These are phyloP conservation scores for Mortierella sp. DNA, from an alignment of 371 early-diverging fungal genomes.

Conservation along the genomic window DNA sequence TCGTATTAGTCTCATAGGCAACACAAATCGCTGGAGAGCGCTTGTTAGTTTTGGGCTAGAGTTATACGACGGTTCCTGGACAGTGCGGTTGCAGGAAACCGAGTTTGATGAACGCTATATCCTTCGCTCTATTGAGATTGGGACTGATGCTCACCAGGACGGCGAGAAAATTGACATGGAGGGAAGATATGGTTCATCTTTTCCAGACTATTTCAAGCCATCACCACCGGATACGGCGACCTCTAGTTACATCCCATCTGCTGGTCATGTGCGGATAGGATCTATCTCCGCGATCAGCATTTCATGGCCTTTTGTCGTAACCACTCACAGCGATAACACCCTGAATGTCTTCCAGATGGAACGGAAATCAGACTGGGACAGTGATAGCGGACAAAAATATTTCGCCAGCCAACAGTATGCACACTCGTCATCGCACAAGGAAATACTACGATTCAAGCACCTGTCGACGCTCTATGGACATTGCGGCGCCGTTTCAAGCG, in stretches of 20 bases:
- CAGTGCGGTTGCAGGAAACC: slow-evolving; percentile 45
- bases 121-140: slow-evolving; percentile 26
- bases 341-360: slow-evolving; percentile 53
- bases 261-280: slow-evolving; percentile 27
- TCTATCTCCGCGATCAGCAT: slow-evolving; percentile 36
- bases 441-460: slow-evolving; percentile 24
- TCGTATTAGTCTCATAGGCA: neutral
- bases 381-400: neutral
- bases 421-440: neutral
- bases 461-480: slow-evolving; percentile 54
- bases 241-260: neutral
- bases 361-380: slow-evolving; percentile 2
- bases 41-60: slow-evolving; percentile 36
- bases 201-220: neutral
- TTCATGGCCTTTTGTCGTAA: slow-evolving; percentile 48
- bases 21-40: slow-evolving; percentile 21
- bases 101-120: slow-evolving; percentile 39
- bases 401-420: neutral
- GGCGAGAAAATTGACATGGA: neutral
- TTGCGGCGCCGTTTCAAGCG: slow-evolving; percentile 53
- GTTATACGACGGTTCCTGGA: slow-evolving; percentile 48
- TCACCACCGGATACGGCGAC: neutral
- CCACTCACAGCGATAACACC: slow-evolving; percentile 50
- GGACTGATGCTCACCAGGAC: slow-evolving; percentile 1
- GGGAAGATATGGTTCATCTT: neutral